Evolutionary conservation across 805 yeast genomes (phyloP).

Genomic region (Clavispora carvajalis): DNA sequence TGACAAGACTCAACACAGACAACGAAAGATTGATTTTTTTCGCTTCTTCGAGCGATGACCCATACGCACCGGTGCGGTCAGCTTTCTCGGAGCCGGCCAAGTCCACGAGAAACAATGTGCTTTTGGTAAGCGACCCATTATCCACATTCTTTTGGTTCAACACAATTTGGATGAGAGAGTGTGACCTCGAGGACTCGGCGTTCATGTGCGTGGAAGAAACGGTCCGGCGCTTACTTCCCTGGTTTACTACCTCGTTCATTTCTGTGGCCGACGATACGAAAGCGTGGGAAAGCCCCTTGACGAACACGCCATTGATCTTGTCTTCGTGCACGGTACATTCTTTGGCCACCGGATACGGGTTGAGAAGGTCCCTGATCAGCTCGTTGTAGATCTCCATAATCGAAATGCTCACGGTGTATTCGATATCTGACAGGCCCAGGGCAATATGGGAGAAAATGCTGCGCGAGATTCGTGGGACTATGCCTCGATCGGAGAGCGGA

Average conservation of each 20-base stretch:
- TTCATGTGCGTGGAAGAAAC: conserved; percentile 66
- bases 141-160: conserved; percentile 54
- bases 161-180: conserved; percentile 68
- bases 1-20: conserved; percentile 74
- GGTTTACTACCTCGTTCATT: conserved; percentile 49
- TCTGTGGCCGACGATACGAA: conserved; percentile 57
- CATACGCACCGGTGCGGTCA: conserved; percentile 71
- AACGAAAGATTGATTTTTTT: conserved; percentile 77
- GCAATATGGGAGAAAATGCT: conserved; percentile 55
- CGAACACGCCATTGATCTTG: conserved; percentile 58
- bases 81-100: conserved; percentile 85
- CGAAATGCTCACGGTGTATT: conserved; percentile 63
- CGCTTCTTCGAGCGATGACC: conserved; percentile 74
- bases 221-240: conserved; percentile 54
- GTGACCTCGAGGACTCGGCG: conserved; percentile 70
- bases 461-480: conserved; percentile 68
- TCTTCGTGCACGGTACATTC: conserved; percentile 59
- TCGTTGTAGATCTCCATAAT: conserved; percentile 83
- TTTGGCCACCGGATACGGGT: conserved; percentile 15
- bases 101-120: conserved; percentile 71
- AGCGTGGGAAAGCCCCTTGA: conserved; percentile 61
- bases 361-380: conserved; percentile 62
- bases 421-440: conserved; percentile 44
- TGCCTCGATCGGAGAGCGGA: conserved; percentile 41
- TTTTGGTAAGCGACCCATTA: conserved; percentile 54